Base-by-base conservation (phyloP, 2,329 filamentous ascomycete species). In the Pseudogymnoascus sp. region DNA sequence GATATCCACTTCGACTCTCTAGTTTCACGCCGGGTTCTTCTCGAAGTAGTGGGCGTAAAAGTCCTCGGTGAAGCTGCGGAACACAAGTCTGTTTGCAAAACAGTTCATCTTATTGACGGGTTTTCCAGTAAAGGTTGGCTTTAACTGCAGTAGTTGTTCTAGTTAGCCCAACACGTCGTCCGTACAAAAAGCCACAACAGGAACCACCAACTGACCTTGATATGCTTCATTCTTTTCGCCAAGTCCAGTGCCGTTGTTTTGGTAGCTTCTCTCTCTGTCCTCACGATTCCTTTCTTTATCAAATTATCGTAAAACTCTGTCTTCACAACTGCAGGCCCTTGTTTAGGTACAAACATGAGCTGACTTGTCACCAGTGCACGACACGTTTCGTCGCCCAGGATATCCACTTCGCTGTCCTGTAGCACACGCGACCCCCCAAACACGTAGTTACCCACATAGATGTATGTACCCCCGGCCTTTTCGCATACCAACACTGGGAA, bases 1-100 rank as follows among this genome's bases (percentile, higher is more conserved):
- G 72, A 69, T 80, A 78, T 13, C 79, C 78, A 1, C 77, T 74
- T 17, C 76, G 75, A 17, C 73, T 74, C 68, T 80, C 78, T 17
- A 80, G 29, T 70, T 2, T 74, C 77, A 15, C 78, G 77, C 4
- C 78, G 78, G 0, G 78, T 15, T 15, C 11, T 10, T 46, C 13
- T 10, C 13, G 10, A 46, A 46, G 21, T 46, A 46, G 4, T 26
- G 42, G 19, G 21, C 15, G 11, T 46, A 23, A 15, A 46, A 26
- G 21, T 23, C 42, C 13, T 46, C 21, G 6, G 7, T 46, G 13
- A 46, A 46, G 10, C 42, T 46, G 2, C 19, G 10, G 21, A 46
- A 46, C 42, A 46, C 11, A 4, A 46, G 19, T 11, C n/a, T 46
- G 21, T 46, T 46, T 11, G 11, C 42, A 7, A 46, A 46, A 2